A percentile compares a stretch with the other conserved stretches of the same genome.
Evolutionary conservation across 2,329 filamentous ascomycete species (phyloP).

Genomic region (Colletotrichum aenigma): DNA sequence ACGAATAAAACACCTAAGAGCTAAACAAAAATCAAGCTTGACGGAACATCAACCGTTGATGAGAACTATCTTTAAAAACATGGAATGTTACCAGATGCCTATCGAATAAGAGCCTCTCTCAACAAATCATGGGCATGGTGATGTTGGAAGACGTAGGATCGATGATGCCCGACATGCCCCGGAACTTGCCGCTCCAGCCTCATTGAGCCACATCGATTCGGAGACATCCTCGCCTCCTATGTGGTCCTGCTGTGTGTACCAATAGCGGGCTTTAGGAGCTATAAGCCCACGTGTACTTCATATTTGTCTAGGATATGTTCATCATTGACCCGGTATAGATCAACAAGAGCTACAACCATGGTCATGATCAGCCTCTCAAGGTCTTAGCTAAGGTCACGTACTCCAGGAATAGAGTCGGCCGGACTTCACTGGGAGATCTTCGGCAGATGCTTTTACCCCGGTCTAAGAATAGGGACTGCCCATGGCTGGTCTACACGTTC

Average conservation of each 20-base stretch:
- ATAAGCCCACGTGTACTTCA: neutral
- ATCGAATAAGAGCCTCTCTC: no score
- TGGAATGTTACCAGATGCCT: no score
- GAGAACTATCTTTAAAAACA: no score
- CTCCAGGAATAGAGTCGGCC: neutral
- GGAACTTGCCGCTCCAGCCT: neutral
- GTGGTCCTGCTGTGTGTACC: neutral
- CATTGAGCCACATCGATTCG: neutral
- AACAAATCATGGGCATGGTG: neutral
- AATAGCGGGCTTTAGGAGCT: fast-evolving
- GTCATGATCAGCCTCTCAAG: neutral
- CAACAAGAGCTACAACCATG: neutral
- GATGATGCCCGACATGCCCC: neutral
- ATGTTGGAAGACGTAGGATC: neutral
- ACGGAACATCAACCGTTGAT: no score
- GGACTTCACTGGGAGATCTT: neutral
- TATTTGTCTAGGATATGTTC: neutral
- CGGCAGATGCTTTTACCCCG: neutral
- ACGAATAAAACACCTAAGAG: no score
- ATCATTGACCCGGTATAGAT: neutral
- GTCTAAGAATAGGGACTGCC: neutral
- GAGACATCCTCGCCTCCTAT: neutral
- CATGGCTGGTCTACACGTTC: neutral
- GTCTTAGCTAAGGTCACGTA: neutral
- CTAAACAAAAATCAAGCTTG: no score